phyloP scores from a whole-genome alignment of 352 stramenopile species.

The Globisporangium polare region DNA sequence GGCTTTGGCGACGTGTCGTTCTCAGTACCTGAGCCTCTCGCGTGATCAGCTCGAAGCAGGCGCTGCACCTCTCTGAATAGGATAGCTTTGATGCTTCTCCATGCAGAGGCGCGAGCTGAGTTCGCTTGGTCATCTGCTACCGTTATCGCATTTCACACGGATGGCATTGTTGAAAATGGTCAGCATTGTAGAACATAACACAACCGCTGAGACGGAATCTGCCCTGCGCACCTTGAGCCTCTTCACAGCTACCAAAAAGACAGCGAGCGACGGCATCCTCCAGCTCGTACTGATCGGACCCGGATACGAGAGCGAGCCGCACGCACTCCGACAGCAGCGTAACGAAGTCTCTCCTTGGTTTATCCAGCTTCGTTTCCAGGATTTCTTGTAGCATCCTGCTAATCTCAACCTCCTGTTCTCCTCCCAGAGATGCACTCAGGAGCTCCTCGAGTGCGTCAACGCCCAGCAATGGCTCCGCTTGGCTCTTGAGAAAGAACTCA shows the following conservation, averaged over 20 bases:
- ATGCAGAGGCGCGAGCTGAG: not conserved
- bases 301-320: not conserved
- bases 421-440: not conserved
- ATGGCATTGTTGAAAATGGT: not conserved
- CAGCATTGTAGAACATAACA: not conserved
- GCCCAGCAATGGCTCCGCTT: constrained; percentile 5
- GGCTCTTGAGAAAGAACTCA: not conserved
- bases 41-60: not conserved
- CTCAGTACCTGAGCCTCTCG: too few species aligned
- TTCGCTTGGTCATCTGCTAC: not conserved
- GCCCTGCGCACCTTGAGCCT: not conserved
- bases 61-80: not conserved
- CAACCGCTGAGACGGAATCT: too few species aligned
- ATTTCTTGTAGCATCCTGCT: not conserved
- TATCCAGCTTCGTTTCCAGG: not conserved
- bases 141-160: not conserved
- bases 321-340: constrained; percentile 2
- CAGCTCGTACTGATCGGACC: constrained; percentile 2
- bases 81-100: not conserved
- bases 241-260: not conserved
- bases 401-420: not conserved
- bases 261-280: not conserved
- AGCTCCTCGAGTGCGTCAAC: not conserved
- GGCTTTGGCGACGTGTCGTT: too few species aligned
- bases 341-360: not conserved